A percentile compares a stretch with the other conserved stretches of the same genome.
These are phyloP conservation scores for Lanmaoa pseudosensibilis DNA, from an alignment of 768 basidiomycete genomes.

Conservation along the genomic window DNA sequence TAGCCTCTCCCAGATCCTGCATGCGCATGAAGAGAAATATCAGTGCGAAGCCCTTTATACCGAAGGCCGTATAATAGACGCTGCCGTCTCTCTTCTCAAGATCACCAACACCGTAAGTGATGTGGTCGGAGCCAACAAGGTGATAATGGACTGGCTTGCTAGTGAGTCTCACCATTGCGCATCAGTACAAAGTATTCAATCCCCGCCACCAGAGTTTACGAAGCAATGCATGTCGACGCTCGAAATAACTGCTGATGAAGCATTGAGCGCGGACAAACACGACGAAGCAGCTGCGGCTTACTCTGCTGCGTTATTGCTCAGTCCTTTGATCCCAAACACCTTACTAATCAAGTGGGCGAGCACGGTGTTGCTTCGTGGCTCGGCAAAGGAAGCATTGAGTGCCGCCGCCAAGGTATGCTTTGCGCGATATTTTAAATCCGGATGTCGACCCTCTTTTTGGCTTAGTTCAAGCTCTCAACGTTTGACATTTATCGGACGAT, in stretches of 20 bases:
- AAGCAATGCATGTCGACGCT: not conserved
- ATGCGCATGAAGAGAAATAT: not conserved
- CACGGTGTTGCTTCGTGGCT: not conserved
- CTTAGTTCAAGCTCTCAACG: not conserved
- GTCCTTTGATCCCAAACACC: not conserved
- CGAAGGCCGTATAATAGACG: not conserved
- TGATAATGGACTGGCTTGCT: not conserved
- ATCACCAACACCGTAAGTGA: not conserved
- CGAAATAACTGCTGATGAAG: not conserved
- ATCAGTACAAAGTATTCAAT: not conserved
- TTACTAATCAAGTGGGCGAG: conserved; percentile 10
- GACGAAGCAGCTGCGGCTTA: conserved; percentile 1
- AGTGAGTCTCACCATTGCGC: not conserved
- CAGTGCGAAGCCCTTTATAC: conserved; percentile 3
- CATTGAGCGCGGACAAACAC: not conserved
- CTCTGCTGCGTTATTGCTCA: not conserved
- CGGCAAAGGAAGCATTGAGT: not conserved
- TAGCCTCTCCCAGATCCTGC: too few relatives aligned
- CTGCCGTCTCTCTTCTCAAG: conserved; percentile 1
- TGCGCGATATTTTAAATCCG: not conserved
- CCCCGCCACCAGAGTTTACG: not conserved
- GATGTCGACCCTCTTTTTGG: not conserved
- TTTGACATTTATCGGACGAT: not conserved
- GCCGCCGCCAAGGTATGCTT: not conserved
- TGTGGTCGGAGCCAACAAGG: not conserved